These are phyloP conservation scores for Eucalyptus erythrocorys DNA, from an alignment of 345 rosid genomes.

Conservation along the genomic window DNA sequence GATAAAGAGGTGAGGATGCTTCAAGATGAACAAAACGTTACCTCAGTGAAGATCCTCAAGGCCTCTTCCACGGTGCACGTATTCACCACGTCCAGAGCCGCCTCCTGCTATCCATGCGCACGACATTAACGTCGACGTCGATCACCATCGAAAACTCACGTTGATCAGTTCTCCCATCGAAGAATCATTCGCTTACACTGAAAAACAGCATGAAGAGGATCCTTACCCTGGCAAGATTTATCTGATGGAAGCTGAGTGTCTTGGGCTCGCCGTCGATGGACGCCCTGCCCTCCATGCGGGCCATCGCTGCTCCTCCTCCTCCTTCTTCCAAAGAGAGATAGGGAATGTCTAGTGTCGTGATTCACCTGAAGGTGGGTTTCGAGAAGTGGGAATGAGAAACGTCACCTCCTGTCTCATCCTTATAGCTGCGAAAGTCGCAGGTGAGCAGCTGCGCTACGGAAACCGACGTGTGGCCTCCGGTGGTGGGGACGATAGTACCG, in stretches of 20 bases:
- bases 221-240: conserved; percentile 30
- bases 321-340: background rate
- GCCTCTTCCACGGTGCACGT: conserved; percentile 36
- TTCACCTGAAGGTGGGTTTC: background rate
- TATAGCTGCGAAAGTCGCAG: background rate
- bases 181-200: background rate
- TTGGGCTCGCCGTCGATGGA: conserved; percentile 40
- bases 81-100: conserved; percentile 29
- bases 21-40: background rate
- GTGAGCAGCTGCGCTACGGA: too few species aligned
- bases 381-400: background rate
- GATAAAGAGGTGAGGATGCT: background rate
- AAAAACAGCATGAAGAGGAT: background rate
- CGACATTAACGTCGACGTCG: background rate
- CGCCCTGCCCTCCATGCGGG: conserved; percentile 11
- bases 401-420: background rate
- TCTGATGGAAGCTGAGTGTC: conserved; percentile 23
- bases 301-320: background rate
- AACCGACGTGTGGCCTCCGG: too few species aligned
- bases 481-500: too few species aligned
- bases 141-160: background rate
- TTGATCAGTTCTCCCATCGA: background rate
- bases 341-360: background rate
- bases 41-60: conserved; percentile 29
- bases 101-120: conserved; percentile 13